phyloP scores from a whole-genome alignment of 2,329 filamentous ascomycete genomes.

The Endothia cerciana region DNA sequence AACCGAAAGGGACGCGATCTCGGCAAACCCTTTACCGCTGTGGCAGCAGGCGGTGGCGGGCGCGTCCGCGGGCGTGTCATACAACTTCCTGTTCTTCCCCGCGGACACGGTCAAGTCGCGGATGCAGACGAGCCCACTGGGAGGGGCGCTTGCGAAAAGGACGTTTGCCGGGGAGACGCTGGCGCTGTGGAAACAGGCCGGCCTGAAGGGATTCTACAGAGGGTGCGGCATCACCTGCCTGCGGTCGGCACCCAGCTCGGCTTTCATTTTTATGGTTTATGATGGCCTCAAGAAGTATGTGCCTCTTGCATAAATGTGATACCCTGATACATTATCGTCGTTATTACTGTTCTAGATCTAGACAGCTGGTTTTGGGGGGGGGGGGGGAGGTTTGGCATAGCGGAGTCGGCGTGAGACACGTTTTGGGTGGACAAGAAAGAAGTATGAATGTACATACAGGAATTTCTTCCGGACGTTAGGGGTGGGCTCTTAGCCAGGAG shows the following conservation, averaged over 20 bases:
- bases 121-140: conserved; percentile 86
- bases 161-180: conserved; percentile 75
- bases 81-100: conserved; percentile 97
- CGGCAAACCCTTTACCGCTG: conserved; percentile 66
- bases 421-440: background rate
- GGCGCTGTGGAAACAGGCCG: conserved; percentile 80
- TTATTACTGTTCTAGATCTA: conserved; percentile 18
- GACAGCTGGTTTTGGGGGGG: conserved; percentile 19
- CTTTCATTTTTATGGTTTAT: conserved; percentile 96
- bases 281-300: conserved; percentile 79
- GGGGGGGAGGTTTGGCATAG: conserved; percentile 5
- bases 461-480: background rate
- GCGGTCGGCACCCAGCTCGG: conserved; percentile 90
- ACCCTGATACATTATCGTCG: conserved; percentile 16
- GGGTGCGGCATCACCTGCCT: conserved; percentile 93
- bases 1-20: conserved; percentile 45
- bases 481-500: background rate
- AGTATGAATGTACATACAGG: conserved; percentile 4
- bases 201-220: conserved; percentile 83
- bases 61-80: conserved; percentile 85
- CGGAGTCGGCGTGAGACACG: background rate
- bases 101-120: conserved; percentile 97
- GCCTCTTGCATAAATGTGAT: conserved; percentile 45
- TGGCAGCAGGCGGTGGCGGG: conserved; percentile 89
- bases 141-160: conserved; percentile 52